phyloP scores from a whole-genome alignment of 192 early-diverging fungal species.

The Linnemannia schmuckeri region DNA sequence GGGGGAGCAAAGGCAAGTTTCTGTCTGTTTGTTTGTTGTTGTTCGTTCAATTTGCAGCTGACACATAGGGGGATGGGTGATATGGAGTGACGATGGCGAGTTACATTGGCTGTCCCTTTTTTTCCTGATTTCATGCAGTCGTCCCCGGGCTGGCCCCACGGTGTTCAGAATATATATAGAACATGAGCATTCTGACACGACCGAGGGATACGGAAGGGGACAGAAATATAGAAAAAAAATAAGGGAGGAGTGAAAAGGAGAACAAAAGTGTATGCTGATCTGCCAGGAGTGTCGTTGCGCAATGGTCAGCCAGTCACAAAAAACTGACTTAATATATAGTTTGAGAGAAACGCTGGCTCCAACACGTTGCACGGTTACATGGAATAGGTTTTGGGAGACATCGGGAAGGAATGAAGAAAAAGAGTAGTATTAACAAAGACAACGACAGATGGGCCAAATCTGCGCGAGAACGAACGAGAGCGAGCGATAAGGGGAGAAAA shows the following conservation, averaged over 20 bases:
- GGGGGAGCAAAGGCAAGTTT: conserved; percentile 13
- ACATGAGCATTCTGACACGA: not conserved
- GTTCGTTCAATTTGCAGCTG: not conserved
- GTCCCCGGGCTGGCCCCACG: conserved; percentile 1
- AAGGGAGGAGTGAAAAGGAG: not conserved
- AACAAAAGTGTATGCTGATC: conserved; percentile 10
- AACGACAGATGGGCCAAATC: not conserved
- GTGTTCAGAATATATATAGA: conserved; percentile 18
- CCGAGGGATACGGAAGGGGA: not conserved
- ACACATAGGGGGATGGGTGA: not conserved
- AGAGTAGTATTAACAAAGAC: too few relatives aligned
- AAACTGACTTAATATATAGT: not conserved
- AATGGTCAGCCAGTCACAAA: not conserved
- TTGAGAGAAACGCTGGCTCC: not conserved
- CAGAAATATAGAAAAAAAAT: not conserved
- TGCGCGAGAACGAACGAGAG: not conserved
- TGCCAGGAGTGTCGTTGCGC: conserved; percentile 7
- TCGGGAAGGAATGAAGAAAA: not conserved
- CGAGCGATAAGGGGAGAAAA: not conserved
- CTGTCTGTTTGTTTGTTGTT: not conserved
- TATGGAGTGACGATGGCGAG: not conserved
- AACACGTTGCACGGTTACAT: not conserved
- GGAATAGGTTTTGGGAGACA: not conserved
- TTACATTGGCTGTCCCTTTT: not conserved
- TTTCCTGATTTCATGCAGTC: not conserved